Base-by-base conservation (phyloP, 495 filamentous ascomycete genomes). In the Neurospora sp. region DNA sequence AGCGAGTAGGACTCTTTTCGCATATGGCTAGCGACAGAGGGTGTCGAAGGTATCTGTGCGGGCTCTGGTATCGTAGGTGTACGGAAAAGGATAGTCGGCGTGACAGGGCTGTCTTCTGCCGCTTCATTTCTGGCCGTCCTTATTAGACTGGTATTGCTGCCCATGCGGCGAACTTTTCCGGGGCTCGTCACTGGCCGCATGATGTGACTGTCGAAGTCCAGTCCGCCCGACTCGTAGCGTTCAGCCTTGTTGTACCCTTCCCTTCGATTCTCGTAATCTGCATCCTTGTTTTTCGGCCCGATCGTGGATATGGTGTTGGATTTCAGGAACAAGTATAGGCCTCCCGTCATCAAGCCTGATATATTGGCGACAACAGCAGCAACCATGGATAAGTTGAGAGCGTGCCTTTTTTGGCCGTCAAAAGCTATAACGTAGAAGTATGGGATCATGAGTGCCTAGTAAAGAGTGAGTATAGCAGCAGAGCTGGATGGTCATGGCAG, bases 261-360 rank as follows among this genome's bases (percentile, higher is more conserved):
- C 72, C 77, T 79, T 39, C 81, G 79, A 8, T 78, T 80, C 72
- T 84, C 82, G n/a, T 80, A 80, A 48, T 83, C 80, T 39, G 76
- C 81, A 16, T 78, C 73, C 73, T 86, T 85, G 74, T 82, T 79
- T 18, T 78, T 78, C 0, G 82, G 82, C 0, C 80, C 75, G 65
- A 85, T 83, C 18, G 79, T 84, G 18, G 80, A 80, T 16, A 81
- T 73, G 0, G 80, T 82, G 69, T 80, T 83, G 4, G 81, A 84
- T 73, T 85, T 85, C 73, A 86, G 79, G 71, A 85, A 85, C 5
- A 86, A 78, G 71, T 86, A 83, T 39, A 86, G 78, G 5, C 82
- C 82, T 35, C 84, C 84, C 5, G 82, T 85, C 81, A 82, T 82
- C 40, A 86, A 74, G 0, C 84, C 84, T 0, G 84, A 84, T 1